phyloP scores from a whole-genome alignment of 2,329 filamentous ascomycete genomes.

The Penicillium crustosum region DNA sequence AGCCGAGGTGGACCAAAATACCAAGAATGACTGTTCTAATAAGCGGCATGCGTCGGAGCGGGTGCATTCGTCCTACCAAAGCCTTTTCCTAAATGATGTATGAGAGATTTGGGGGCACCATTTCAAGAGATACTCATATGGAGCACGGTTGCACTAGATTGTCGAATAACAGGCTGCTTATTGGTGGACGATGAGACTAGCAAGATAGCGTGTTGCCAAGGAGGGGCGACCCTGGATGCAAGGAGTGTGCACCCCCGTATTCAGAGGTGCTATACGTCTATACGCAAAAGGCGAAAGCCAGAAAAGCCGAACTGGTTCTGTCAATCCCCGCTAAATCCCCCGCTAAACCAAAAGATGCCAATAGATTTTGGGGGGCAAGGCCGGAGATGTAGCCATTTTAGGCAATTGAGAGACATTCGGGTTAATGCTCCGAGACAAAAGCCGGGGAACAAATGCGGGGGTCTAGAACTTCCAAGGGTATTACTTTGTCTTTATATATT shows the following conservation, averaged over 20 bases:
- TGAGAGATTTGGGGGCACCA: neutral
- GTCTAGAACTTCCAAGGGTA: neutral
- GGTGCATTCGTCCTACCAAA: neutral
- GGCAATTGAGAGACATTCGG: neutral
- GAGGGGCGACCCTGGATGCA: neutral
- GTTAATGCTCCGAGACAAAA: slow-evolving; percentile 10
- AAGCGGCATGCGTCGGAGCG: neutral
- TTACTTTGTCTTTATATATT: neutral
- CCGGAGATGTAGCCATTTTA: neutral
- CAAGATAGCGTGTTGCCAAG: slow-evolving; percentile 1
- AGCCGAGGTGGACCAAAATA: slow-evolving; percentile 4
- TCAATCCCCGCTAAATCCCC: neutral
- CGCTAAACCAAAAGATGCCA: neutral
- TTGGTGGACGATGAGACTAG: slow-evolving; percentile 4
- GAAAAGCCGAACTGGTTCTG: neutral
- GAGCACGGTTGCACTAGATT: neutral
- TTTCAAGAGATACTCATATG: neutral
- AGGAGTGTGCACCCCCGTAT: slow-evolving; percentile 1
- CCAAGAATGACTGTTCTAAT: neutral
- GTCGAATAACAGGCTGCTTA: neutral
- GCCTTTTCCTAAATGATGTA: neutral
- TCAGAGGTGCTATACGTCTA: neutral
- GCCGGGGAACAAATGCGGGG: slow-evolving; percentile 7
- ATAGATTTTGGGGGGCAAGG: neutral
- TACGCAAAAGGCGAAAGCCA: neutral